Percentiles rank a stretch among this genome's conserved stretches.
phyloP scores from a whole-genome alignment of 257 asterid genomes.

The Forsythia viridissima region DNA sequence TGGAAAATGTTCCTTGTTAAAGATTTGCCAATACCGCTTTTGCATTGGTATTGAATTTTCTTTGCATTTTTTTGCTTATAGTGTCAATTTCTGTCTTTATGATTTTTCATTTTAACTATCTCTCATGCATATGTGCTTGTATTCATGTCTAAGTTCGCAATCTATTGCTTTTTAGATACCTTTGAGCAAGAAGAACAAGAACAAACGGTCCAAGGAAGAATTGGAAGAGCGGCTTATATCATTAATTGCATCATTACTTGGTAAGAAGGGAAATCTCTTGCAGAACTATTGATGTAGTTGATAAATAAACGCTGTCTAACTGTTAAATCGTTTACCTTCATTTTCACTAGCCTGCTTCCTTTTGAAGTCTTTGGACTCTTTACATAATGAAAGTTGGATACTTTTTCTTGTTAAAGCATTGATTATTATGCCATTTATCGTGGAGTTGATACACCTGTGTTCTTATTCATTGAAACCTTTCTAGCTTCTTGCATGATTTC shows the following conservation, averaged over 20 bases:
- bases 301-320: not conserved
- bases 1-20: not conserved
- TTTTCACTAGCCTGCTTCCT: not conserved
- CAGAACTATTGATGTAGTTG: constrained; percentile 1
- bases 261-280: constrained; percentile 55
- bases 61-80: not conserved
- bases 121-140: not conserved
- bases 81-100: not conserved
- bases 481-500: not conserved
- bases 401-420: not conserved
- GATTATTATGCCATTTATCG: constrained; percentile 1
- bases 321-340: not conserved
- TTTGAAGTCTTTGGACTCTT: not conserved
- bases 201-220: constrained; percentile 71
- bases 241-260: constrained; percentile 85
- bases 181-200: constrained; percentile 93
- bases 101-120: not conserved
- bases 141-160: constrained; percentile 9
- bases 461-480: not conserved
- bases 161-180: constrained; percentile 60
- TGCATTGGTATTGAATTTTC: not conserved
- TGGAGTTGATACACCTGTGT: not conserved
- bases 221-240: constrained; percentile 93
- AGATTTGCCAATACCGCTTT: not conserved
- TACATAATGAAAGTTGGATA: not conserved